Evolutionary conservation across 129 eudicot species (phyloP), one percentile per base, ranked within the genome.

Genomic region (Solidago caesia): DNA sequence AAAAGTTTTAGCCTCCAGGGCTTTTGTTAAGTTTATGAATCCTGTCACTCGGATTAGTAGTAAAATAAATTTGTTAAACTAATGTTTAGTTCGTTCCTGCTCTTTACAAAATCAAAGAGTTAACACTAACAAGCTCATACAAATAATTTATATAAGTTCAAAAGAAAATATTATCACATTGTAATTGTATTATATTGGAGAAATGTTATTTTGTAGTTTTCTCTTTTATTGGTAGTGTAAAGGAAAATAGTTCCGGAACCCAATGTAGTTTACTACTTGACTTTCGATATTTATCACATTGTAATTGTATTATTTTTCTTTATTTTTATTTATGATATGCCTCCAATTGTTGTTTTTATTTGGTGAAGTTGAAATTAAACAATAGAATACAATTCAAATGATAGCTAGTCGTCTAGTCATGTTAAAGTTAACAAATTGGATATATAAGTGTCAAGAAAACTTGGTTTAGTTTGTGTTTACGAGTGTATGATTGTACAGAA

Each of bases 401-500:
- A 29, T 6, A 51, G 49, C 39, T 33, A 33, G 39, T 13, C 42
- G 5, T 14, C 9, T 52, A 3, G 46, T n/a, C 13, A 8, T 70
- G n/a, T 53, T 21, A 42, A 53, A n/a, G 46, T 39, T 70, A 70
- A 33, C 48, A 7, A 15, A 21, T 75, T 64, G 64, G 39, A 14
- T 12, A 8, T 48, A 4, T 61, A 64, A n/a, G 72, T 53, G 1
- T 63, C 3, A 14, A 12, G 55, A 53, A 65, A 5, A 45, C 55
- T 39, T 52, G 29, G 5, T 51, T 7, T 41, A 16, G 78, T 47
- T 33, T 64, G 26, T 15, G 29, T 42, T 16, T 55, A 65, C 16
- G 75, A 55, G 65, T 55, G 64, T 55, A 15, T 71, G 8, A 5
- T 71, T 53, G 51, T 48, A 41, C 33, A 27, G 12, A 49, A 70